Base-by-base conservation (phyloP, 2,329 filamentous ascomycete species). In the Fulvia fulva region DNA sequence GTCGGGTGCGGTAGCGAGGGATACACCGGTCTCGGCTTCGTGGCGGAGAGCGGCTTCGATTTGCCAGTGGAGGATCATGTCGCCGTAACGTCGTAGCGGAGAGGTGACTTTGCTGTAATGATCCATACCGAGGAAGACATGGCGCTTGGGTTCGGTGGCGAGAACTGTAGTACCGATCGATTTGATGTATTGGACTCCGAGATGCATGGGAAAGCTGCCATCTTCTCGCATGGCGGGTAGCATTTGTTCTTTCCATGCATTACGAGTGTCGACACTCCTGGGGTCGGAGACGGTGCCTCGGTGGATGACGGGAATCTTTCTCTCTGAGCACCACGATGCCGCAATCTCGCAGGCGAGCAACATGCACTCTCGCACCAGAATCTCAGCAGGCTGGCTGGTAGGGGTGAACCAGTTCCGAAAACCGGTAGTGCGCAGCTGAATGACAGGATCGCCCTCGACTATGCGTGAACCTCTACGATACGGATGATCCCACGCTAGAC, bases 21-120 rank as follows among this genome's bases (percentile, higher is more conserved):
- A 74, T 21, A 71, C 69, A 14, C 78, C 77, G 4, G 76, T 74
- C 28, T 71, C 66, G 11, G 79, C 76, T 70, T 87, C 84, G 60
- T 81, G 77, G 11, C 81, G 80, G 43, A 87, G 65, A 1, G 82
- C 83, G 6, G 83, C 81, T 73, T 87, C 83, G 49, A 86, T 84
- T 63, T 87, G 84, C 78, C 85, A 87, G 67, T 87, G 84, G 11
- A 78, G 74, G 47, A 87, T 76, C 68, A 87, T 77, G 69, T 87
- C 85, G 49, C 75, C 77, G 69, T 82, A 87, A 37, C 84, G 78
- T 52, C 85, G 80, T 22, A 87, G 75, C 1, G 85, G 85, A 65
- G 81, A 85, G 0, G 84, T 87, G 52, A 79, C 78, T 71, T 83
- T 85, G 58, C 79, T 71, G 65, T 87, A 87, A 25, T 76, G 68